Evolutionary conservation across 306 rosid species (phyloP).

Genomic region (Vigna unguiculata): DNA sequence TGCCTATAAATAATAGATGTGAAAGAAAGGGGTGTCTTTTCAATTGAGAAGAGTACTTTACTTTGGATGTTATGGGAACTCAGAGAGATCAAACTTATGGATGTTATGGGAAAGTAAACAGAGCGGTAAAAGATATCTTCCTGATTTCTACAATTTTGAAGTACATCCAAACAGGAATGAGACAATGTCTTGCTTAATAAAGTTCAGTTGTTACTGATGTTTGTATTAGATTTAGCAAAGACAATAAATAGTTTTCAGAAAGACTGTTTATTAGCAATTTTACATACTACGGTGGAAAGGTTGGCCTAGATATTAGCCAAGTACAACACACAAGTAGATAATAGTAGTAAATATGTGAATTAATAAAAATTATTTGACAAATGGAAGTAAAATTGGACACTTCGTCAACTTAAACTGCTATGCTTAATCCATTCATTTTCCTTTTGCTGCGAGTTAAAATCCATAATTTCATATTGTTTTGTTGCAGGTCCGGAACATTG

Average conservation of each 20-base stretch:
- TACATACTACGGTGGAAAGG: not conserved
- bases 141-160: not conserved
- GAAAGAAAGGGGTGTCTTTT: too few species aligned
- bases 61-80: too few species aligned
- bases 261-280: slow-evolving; percentile 4
- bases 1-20: too few species aligned
- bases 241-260: slow-evolving; percentile 5
- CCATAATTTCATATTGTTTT: slow-evolving; percentile 27
- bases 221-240: slow-evolving; percentile 30
- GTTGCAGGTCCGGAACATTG: slow-evolving; percentile 89
- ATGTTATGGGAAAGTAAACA: slow-evolving; percentile 3
- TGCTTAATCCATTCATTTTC: not conserved
- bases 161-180: not conserved
- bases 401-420: not conserved
- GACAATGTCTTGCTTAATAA: slow-evolving; percentile 27
- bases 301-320: slow-evolving; percentile 15
- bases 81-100: slow-evolving; percentile 9
- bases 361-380: slow-evolving; percentile 26
- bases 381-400: slow-evolving; percentile 24
- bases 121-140: slow-evolving; percentile 1
- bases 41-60: too few species aligned
- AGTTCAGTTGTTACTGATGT: not conserved
- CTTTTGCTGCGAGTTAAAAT: slow-evolving; percentile 25
- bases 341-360: slow-evolving; percentile 10
- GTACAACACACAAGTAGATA: slow-evolving; percentile 32